A percentile compares a stretch with the other conserved stretches of the same genome.
phyloP scores from a whole-genome alignment of 495 filamentous ascomycete species.

The Hyaloscypha variabilis region DNA sequence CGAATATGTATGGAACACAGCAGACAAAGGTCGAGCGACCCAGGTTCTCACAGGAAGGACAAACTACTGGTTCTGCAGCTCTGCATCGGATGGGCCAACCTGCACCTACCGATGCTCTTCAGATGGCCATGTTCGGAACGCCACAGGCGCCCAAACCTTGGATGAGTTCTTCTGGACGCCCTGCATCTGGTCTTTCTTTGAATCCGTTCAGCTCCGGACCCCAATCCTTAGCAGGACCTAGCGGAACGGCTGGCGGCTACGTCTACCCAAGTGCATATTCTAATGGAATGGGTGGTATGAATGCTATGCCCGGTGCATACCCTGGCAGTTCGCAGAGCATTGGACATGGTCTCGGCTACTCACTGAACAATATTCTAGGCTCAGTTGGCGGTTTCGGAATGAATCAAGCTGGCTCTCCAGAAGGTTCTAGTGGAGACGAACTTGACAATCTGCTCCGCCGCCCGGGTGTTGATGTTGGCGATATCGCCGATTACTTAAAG shows the following conservation, averaged over 20 bases:
- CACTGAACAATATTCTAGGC: slow-evolving; percentile 4
- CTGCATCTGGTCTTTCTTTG: not conserved
- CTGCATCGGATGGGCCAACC: not conserved
- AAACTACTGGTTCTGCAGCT: slow-evolving; percentile 2
- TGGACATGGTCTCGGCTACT: not conserved
- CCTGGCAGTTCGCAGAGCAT: slow-evolving; percentile 1
- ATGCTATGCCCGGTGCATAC: not conserved
- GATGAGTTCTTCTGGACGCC: not conserved
- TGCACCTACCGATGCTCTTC: slow-evolving; percentile 11
- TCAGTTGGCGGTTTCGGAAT: not conserved
- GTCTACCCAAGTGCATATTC: slow-evolving; percentile 10
- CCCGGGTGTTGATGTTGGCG: slow-evolving; percentile 29
- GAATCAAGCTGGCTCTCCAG: not conserved
- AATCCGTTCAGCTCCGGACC: not conserved
- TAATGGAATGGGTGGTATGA: slow-evolving; percentile 4
- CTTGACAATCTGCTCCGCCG: slow-evolving; percentile 31
- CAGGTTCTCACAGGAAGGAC: slow-evolving; percentile 8
- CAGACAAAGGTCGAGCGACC: not conserved
- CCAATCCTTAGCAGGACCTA: not conserved
- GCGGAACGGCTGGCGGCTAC: not conserved
- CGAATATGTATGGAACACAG: not conserved
- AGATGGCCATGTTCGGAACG: slow-evolving; percentile 15
- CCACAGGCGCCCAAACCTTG: not conserved
- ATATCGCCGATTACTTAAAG: slow-evolving; percentile 32
- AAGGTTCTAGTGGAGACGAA: not conserved